Evolutionary conservation across 441 rosid species (phyloP), one percentile per base, ranked within the genome.

Genomic region (Croton setiger): DNA sequence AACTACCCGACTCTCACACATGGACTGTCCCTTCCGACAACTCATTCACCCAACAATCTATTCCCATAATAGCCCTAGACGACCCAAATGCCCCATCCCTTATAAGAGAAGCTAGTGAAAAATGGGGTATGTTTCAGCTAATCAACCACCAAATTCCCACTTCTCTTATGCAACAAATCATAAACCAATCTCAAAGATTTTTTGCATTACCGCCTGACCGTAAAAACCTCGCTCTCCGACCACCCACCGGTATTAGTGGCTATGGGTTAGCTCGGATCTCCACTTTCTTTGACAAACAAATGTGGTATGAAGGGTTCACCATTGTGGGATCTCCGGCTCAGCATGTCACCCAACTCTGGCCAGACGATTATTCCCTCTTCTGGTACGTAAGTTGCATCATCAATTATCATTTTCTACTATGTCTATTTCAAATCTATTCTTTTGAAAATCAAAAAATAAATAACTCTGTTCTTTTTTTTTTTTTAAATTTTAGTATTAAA

Each of bases 231-330:
- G 89, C 78, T 0, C 79, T 83, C 27, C 81, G 96, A n/a, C 72
- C 84, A 7, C 85, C 87, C 2, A 84, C 77, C 35, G 90, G 86
- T 0, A 59, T 83, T 17, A 69, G 86, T 0, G 96, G 98, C 56
- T 92, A 86, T 58, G 96, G 96, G 2, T 68, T 77, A 5, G 93
- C 92, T 0, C 81, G 84, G n/a, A 92, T 92, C 18, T 82, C 96
- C 13, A 55, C 80, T 17, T 88, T 87, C 63, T 88, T 87, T 59
- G 51, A 76, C 20, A 92, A 90, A 81, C 79, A 73, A 53, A 85
- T 92, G 95, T 90, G 98, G 98, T 80, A 89, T 14, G 95, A 92
- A 66, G 98, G 96, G 4, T 92, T 92, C 83, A 92, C 95, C 53
- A 74, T 92, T 47, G 53, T 72, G 36, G 95, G 89, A 10, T 83